Evolutionary conservation across 2,329 filamentous ascomycete species (phyloP), one percentile per base, ranked within the genome.

Genomic region (Aotearoamyces nothofagi): DNA sequence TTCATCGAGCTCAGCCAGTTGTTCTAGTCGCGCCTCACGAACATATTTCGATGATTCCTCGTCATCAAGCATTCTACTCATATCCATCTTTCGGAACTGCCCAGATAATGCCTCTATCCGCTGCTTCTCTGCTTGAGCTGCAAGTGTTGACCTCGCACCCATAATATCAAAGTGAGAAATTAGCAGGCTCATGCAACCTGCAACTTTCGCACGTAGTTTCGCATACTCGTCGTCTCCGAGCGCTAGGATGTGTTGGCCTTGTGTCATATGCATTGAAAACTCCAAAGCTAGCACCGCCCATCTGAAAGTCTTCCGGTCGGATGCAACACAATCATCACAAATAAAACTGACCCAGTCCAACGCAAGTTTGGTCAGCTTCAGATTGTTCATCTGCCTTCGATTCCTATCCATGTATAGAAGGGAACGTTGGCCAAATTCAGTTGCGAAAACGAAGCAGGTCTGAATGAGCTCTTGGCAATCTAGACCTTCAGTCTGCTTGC

Each of bases 151-250:
- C 45, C 87, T 74, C 15, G 90, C 90, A 14, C 90, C 90, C 79
- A 98, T 93, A 54, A 98, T 96, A 52, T 98, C 90, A 45, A 98
- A 98, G 54, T 98, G 90, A 7, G 86, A 94, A 41, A 98, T 96
- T 27, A 98, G 63, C 14, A 98, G 66, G 12, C 83, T 86, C 90
- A 98, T 98, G 53, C 90, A 98, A 0, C 87, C 87, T 6, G 84
- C 84, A 4, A 98, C 90, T 53, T 94, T 96, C 33, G 72, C 65
- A 24, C 87, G 71, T 37, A 98, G 61, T 38, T 67, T 74, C 5
- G 75, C 69, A 50, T 93, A 98, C 47, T 98, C 87, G 22, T 78
- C 70, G 33, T 93, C 83, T 22, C 78, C 82, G 34, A 98, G 73
- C 1, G 78, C 81, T n/a, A 98, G 57, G 26, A 98, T 92, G 44